Base-by-base conservation (phyloP, 441 rosid species). In the Populus hybrid region DNA sequence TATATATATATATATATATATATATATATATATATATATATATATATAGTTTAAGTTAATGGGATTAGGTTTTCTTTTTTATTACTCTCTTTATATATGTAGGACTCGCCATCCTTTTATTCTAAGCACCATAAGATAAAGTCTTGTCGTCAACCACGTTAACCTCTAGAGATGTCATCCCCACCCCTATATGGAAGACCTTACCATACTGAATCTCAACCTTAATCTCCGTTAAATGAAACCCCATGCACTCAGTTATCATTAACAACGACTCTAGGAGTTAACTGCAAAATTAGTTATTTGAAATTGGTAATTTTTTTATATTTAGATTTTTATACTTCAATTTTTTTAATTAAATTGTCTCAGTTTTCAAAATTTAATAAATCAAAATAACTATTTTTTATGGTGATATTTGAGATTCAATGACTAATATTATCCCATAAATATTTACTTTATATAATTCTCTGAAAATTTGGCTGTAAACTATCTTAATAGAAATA, bases 91-190 rank as follows among this genome's bases (percentile, higher is more conserved):
- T 31, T 18, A 45, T 9, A n/a, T 14, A 9, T 18, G 24, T 53
- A 59, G 89, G 84, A 42, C 92, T 87, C 1, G 12, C 14, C 86
- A 78, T 82, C 35, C 31, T 18, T 68, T 72, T 75, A 78, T 74
- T 78, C 68, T 79, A 81, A 68, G 81, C 83, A 85, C 93, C 87
- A 89, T 85, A 83, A 79, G 89, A 85, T 82, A 65, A 64, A 81
- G 89, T 87, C 91, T 86, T 83, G 90, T 90, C 91, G 94, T 93
- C 94, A 90, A 90, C 89, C 65, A 67, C 80, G 89, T 93, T 93
- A 92, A 93, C 96, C 87, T 80, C 3, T 38, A 28, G 31, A 18
- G 78, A 83, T 83, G 84, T 82, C 88, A 84, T 82, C 82, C 82
- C 83, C 14, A 3, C 14, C 69, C 74, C 7, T 88, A 80, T 79